These are phyloP conservation scores for Botrytis hyacinthi DNA, from an alignment of 2,329 filamentous ascomycete species.

Conservation along the genomic window DNA sequence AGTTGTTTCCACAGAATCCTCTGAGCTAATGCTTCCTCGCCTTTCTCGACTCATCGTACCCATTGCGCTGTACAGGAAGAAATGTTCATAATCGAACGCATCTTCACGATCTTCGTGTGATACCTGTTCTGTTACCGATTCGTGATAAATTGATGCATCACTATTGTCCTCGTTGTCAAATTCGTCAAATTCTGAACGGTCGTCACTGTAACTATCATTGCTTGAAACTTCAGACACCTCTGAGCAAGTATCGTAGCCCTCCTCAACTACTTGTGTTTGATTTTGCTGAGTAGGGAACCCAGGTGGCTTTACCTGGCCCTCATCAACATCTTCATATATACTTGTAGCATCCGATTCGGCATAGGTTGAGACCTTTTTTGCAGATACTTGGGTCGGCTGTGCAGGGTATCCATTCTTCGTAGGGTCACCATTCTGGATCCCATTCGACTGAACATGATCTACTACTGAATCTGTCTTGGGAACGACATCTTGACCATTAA, in stretches of 20 bases:
- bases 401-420: conserved; percentile 6
- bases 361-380: conserved; percentile 25
- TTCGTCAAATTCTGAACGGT: conserved; percentile 38
- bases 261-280: conserved; percentile 27
- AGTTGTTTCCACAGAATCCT: conserved; percentile 61
- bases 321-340: conserved; percentile 36
- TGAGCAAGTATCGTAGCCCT: conserved; percentile 29
- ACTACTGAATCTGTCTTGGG: conserved; percentile 35
- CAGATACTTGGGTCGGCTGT: background rate
- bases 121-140: conserved; percentile 56
- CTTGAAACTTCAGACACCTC: conserved; percentile 9
- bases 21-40: conserved; percentile 55
- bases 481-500: conserved; percentile 29
- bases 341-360: conserved; percentile 32
- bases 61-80: conserved; percentile 90
- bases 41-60: conserved; percentile 65
- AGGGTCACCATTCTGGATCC: conserved; percentile 11
- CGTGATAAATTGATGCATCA: conserved; percentile 62
- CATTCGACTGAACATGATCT: conserved; percentile 31
- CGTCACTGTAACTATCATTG: conserved; percentile 41
- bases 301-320: conserved; percentile 20
- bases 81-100: conserved; percentile 94
- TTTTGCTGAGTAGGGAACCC: background rate
- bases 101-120: conserved; percentile 93
- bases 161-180: conserved; percentile 57